Evolutionary conservation across 805 yeast species (phyloP).

Genomic region (Yarrowia osloensis): DNA sequence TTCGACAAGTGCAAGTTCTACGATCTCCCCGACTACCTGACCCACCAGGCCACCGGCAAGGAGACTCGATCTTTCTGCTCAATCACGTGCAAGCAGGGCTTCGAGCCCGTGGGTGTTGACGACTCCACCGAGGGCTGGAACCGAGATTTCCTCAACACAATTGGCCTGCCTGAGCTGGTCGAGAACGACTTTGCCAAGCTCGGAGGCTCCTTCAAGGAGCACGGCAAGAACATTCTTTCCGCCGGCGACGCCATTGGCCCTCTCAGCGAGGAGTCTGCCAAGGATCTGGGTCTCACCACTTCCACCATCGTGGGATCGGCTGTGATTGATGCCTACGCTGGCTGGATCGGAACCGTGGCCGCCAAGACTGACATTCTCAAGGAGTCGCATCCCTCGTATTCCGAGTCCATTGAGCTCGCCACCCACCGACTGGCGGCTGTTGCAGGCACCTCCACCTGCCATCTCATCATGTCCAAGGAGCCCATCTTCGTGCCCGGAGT

Average conservation of each 20-base stretch:
- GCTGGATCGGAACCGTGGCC: constrained; percentile 98
- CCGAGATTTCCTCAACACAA: constrained; percentile 62
- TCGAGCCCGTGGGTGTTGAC: constrained; percentile 90
- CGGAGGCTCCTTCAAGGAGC: constrained; percentile 64
- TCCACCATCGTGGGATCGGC: constrained; percentile 88
- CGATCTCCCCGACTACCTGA: constrained; percentile 88
- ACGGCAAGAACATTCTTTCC: constrained; percentile 69
- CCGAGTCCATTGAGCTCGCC: constrained; percentile 46
- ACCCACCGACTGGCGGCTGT: constrained; percentile 93
- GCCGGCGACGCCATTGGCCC: constrained; percentile 92
- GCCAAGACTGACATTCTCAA: constrained; percentile 66
- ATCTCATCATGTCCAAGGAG: constrained; percentile 79
- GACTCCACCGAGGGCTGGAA: constrained; percentile 89
- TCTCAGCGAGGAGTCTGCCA: constrained; percentile 66
- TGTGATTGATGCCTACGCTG: constrained; percentile 97
- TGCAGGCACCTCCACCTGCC: constrained; percentile 98
- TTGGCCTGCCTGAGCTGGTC: constrained; percentile 75
- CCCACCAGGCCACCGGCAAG: constrained; percentile 84
- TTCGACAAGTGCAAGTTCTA: constrained; percentile 74
- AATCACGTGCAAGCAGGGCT: constrained; percentile 93
- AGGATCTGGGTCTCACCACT: constrained; percentile 78
- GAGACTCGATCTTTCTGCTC: constrained; percentile 90
- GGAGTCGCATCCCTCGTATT: constrained; percentile 31
- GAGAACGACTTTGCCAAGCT: constrained; percentile 74
- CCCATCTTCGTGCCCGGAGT: constrained; percentile 93